Evolutionary conservation across 805 yeast species (phyloP), one percentile per base, ranked within the genome.

Genomic region (Nadsonia fulvescens): DNA sequence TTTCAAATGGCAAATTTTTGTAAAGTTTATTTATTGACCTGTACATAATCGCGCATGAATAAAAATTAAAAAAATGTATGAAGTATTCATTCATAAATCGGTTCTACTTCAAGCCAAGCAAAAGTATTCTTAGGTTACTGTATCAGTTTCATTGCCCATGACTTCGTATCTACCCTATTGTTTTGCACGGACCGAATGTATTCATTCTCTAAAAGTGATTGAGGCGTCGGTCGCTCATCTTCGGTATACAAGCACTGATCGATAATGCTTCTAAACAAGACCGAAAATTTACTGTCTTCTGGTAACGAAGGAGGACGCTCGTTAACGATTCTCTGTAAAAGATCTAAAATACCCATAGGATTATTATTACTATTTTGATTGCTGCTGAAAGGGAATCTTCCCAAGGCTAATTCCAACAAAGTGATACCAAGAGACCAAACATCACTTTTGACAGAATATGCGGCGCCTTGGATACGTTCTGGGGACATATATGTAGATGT

Each of bases 401-500:
- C 92, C 43, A 68, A 70, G 4, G 96, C 94, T 14, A 86, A 94
- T 45, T 89, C 98, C 42, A 89, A 54, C 24, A 89, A 53, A 2
- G 96, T 83, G 31, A 89, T 57, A 0, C 98, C 98, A 16, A 89
- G 53, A 1, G 95, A 82, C 98, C 98, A 89, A 9, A 89, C 86
- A 46, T 89, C 98, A 40, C 91, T 73, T 4, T 93, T 78, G 3
- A 86, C 94, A 7, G 93, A 75, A 44, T 89, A 89, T 1, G 94
- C 89, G 43, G 81, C 86, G 15, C 94, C 95, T 54, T 78, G 78
- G 27, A 89, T 86, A 39, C 98, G 63, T 49, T 89, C 98, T 0
- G 98, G 98, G 0, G 98, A 96, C 98, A 89, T 89, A 49, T 89
- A 89, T 46, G 79, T 86, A 7, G 93, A 83, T 0, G 98, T 89